A percentile compares a stretch with the other conserved stretches of the same genome.
phyloP scores from a whole-genome alignment of 257 asterid genomes.

The Cinchona pubescens region DNA sequence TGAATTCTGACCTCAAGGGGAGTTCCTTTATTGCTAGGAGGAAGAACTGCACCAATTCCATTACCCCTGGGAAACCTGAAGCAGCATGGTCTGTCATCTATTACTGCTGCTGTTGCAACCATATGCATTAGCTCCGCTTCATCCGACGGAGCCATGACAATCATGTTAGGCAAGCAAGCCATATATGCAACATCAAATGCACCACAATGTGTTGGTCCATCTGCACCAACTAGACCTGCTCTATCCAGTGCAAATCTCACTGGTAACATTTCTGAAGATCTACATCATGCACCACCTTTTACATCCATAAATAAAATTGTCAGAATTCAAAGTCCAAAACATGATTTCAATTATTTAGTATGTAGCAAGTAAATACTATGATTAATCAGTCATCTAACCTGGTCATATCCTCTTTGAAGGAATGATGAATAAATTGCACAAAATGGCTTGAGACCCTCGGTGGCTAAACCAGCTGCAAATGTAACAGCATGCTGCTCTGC shows the following conservation, averaged over 20 bases:
- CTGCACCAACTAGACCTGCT: conserved; percentile 85
- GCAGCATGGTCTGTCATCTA: conserved; percentile 74
- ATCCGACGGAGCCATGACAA: conserved; percentile 84
- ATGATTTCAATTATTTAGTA: not conserved
- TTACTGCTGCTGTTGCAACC: conserved; percentile 75
- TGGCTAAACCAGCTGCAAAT: conserved; percentile 79
- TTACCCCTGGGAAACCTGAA: conserved; percentile 79
- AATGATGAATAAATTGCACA: conserved; percentile 77
- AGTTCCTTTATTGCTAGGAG: conserved; percentile 50
- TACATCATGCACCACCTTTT: conserved; percentile 81
- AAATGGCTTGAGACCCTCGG: conserved; percentile 81
- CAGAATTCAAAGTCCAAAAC: not conserved
- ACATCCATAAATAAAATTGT: not conserved
- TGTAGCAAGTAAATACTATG: conserved; percentile 13
- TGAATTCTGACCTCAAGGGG: conserved; percentile 55
- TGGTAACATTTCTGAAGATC: conserved; percentile 77
- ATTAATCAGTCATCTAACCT: conserved; percentile 38
- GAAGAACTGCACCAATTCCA: conserved; percentile 56
- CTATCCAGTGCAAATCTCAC: conserved; percentile 85
- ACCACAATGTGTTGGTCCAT: conserved; percentile 85
- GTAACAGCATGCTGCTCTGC: conserved; percentile 92
- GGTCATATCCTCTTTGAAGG: conserved; percentile 78
- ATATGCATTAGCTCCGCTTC: conserved; percentile 83
- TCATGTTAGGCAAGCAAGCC: conserved; percentile 88
- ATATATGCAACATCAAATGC: conserved; percentile 74